Evolutionary conservation across 2,329 filamentous ascomycete genomes (phyloP).

Genomic region (Paracorniculantispora psalliotae): DNA sequence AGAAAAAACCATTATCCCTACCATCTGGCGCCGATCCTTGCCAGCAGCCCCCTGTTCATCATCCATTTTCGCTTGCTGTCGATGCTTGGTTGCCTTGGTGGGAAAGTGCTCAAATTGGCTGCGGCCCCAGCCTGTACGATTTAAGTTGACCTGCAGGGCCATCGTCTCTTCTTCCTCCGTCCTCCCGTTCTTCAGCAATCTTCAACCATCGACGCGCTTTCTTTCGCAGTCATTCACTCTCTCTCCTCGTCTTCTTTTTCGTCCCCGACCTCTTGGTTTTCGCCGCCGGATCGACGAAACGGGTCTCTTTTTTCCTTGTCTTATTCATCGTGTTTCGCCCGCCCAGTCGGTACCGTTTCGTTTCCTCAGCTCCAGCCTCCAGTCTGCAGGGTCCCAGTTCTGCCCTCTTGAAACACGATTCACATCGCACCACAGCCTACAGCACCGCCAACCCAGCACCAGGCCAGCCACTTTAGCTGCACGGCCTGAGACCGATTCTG

Average conservation of each 20-base stretch:
- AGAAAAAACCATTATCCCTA: not conserved
- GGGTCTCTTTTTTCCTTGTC: not conserved
- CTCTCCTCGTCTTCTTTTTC: not conserved
- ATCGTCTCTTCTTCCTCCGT: not conserved
- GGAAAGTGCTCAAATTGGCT: constrained; percentile 6
- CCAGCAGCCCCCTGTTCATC: not conserved
- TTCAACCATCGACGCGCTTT: not conserved
- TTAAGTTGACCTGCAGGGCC: not conserved
- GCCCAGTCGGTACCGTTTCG: not conserved
- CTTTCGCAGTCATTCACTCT: not conserved
- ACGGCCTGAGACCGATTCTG: not conserved
- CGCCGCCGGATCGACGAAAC: not conserved
- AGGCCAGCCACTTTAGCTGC: not conserved
- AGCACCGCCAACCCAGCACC: not conserved
- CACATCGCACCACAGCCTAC: constrained; percentile 2
- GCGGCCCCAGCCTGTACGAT: not conserved
- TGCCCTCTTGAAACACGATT: constrained; percentile 10
- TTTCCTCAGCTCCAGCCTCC: constrained; percentile 1
- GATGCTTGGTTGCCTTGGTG: not conserved
- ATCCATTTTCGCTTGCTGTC: not conserved
- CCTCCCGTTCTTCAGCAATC: not conserved
- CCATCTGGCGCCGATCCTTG: constrained; percentile 7
- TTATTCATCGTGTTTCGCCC: constrained; percentile 1
- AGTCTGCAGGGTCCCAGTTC: constrained; percentile 6
- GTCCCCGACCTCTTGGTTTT: not conserved